Base-by-base conservation (phyloP, 768 basidiomycete genomes). In the Filobasidium wieringae region DNA sequence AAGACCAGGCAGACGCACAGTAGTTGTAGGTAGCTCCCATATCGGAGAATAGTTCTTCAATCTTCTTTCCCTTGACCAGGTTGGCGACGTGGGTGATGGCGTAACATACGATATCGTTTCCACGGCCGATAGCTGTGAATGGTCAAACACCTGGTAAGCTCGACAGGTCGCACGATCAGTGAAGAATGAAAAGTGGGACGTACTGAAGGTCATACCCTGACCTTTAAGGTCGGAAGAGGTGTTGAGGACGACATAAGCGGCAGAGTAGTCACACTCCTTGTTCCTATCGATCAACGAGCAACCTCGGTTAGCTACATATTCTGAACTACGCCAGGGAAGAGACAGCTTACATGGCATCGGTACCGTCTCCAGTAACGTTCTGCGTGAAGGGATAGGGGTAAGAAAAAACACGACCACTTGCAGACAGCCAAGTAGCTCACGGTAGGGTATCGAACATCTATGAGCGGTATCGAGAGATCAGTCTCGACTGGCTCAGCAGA, bases 21-120 rank as follows among this genome's bases (percentile, higher is more conserved):
- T 81, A 84, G 52, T 88, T 83, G 88, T 88, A 95, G 0, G 88
- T 82, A 67, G 83, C 81, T 2, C 91, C 92, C 90, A 97, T 95
- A 67, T 89, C 81, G 14, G 78, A 78, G 69, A 96, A 95, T 15
- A 96, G 78, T 27, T 80, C 79, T 64, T 91, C 88, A 1, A 84
- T 79, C 47, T 87, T 82, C 70, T 84, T 87, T 15, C 88, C 88
- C 14, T 91, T 75, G 12, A 96, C 79, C n/a, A 87, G 82, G 63
- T 79, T 78, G 0, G 89, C 87, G 27, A 95, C 81, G 68, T 83
- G 81, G 60, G 80, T 77, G 70, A 95, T 90, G 0, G 88, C 84
- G 33, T 76, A 78, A 73, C 88, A 91, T 40, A 93, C 92, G 62
- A 95, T 90, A 60, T 97, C 92, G 68, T 91, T 96, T 29, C 92